Evolutionary conservation across 305 asterid genomes (phyloP).

Genomic region (Rubia peregrina): DNA sequence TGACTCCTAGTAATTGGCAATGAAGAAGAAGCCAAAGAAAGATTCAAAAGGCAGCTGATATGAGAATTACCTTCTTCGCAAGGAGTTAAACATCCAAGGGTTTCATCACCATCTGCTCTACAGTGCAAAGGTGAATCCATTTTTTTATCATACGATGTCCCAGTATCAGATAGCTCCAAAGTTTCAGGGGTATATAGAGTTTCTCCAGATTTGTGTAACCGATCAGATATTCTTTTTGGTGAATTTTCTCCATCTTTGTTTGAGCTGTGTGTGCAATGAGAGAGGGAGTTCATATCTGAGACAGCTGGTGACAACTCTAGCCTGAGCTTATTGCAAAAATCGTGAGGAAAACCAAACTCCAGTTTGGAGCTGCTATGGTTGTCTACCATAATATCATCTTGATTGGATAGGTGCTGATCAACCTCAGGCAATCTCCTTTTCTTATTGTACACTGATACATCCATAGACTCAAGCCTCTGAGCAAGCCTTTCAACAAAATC

Average conservation of each 20-base stretch:
- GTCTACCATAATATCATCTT: constrained; percentile 42
- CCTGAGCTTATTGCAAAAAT: constrained; percentile 61
- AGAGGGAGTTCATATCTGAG: constrained; percentile 61
- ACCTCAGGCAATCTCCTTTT: constrained; percentile 75
- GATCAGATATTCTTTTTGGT: constrained; percentile 36
- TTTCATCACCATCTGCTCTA: constrained; percentile 28
- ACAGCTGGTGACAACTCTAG: constrained; percentile 72
- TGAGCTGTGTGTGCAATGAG: constrained; percentile 79
- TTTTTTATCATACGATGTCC: constrained; percentile 52
- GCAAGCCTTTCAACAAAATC: constrained; percentile 56
- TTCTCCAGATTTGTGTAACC: constrained; percentile 38
- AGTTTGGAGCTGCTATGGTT: constrained; percentile 45
- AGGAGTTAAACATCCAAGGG: constrained; percentile 35
- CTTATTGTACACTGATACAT: constrained; percentile 71
- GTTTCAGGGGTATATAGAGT: constrained; percentile 43
- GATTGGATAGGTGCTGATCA: constrained; percentile 38
- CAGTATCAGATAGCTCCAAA: constrained; percentile 70
- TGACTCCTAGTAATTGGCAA: constrained; percentile 43
- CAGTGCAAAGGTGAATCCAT: constrained; percentile 46
- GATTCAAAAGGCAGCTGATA: constrained; percentile 70
- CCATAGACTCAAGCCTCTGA: constrained; percentile 77
- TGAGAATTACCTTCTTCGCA: constrained; percentile 51
- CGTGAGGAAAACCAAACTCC: constrained; percentile 44
- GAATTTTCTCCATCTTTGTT: constrained; percentile 64
- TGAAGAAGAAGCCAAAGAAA: constrained; percentile 66